Evolutionary conservation across 805 yeast species (phyloP), one percentile per base, ranked within the genome.

Genomic region (Kodamaea laetipori): DNA sequence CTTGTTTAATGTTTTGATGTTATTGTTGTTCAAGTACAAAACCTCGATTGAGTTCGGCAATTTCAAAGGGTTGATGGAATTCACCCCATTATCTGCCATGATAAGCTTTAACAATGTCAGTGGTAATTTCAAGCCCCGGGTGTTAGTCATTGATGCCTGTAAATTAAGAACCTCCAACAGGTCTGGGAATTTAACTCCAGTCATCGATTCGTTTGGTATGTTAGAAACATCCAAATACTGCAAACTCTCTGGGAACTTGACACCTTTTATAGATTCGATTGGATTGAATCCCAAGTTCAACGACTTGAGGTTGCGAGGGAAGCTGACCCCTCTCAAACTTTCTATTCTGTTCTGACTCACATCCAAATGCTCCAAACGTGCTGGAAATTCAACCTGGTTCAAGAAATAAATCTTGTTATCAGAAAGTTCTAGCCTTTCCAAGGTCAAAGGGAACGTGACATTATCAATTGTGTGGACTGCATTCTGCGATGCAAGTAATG

Each of bases 111-210:
- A 55, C 15, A 71, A 47, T 18, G 45, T 50, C 16, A 61, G 56
- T 1, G 75, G 74, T 24, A 71, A 50, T 46, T 70, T 71, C 24
- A 71, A 55, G 0, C 76, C 76, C 39, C 76, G 51, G 1, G 74
- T 70, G 46, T 60, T 69, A 4, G 74, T 69, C 75, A 71, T 71
- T 2, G 74, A 67, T 41, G 66, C 67, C 49, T 70, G 75, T 9
- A 71, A 51, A 45, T 71, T 71, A 39, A 71, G 60, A 1, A 56
- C 58, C 16, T 53, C 52, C 23, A 66, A 51, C 56, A 53, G 59
- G 41, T 71, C 76, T 1, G 76, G 76, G 40, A 71, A 69, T 45
- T 67, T 71, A n/a, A 71, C 61, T 1, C 76, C 74, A 0, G 74
- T 65, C 76, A 71, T 71, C 7, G 72, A 62, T 48, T 71, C 76